Evolutionary conservation across 768 basidiomycete genomes (phyloP), one percentile per base, ranked within the genome.

Genomic region (Porpolomopsis calyptriformis): DNA sequence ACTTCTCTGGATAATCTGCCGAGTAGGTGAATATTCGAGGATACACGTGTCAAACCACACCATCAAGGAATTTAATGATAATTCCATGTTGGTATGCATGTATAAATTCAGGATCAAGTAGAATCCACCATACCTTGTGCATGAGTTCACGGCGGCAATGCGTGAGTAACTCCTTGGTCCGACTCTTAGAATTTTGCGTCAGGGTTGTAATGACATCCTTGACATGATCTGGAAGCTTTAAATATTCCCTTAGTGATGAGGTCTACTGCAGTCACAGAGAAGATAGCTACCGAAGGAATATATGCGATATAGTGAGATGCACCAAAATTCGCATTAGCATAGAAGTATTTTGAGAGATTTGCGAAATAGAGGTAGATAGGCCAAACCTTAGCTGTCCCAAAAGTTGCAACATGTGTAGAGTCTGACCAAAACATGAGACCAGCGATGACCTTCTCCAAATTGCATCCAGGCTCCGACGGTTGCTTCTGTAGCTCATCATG

Each of bases 361-460:
- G 65, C 66, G 38, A 72, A 64, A 24, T 52, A 63, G 4, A 68
- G 31, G 40, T 73, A 74, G 0, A 68, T 24, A 1, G 70, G 71
- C 73, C 69, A 74, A 0, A 67, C 51, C 7, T 53, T 55, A 0
- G 65, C 64, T 12, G 50, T 61, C 0, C 68, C 67, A 55, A 68
- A 68, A 29, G 53, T 54, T 14, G 66, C 55, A 10, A 64, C 48
- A 37, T 59, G 57, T 1, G 65, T 67, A 0, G 57, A 52, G 43
- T 67, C 65, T 0, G 63, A 64, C 46, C 55, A 61, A 11, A 65
- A 49, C 57, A 64, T 61, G 2, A 64, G 39, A 0, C 47, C 48
- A 0, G 49, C 52, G 45, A 66, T 45, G 14, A 53, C 52, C 1
- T 40, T 49, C 60, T 47, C 60, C 1, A 57, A 38, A 22, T 48